Base-by-base conservation (phyloP, 805 yeast species). In the Candida hispaniensis region DNA sequence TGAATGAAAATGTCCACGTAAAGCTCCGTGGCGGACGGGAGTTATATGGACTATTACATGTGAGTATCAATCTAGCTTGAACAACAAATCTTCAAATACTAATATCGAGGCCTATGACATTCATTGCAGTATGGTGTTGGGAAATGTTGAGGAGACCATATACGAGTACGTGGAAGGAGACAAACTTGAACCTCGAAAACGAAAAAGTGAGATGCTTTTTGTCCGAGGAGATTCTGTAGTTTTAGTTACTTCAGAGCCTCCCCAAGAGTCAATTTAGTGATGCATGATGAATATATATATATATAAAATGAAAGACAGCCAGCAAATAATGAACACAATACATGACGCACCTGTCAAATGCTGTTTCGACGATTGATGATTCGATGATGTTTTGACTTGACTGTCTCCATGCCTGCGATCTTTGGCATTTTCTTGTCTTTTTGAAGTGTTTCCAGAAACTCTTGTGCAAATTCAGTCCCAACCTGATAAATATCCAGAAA, bases 201-300 rank as follows among this genome's bases (percentile, higher is more conserved):
- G 68, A 43, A 41, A 47, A 39, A 69, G 83, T 11, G 94, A 82
- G 39, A 81, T 91, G 85, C 75, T 91, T 26, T 88, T 88, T 59
- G 86, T 91, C 10, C 76, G 99, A 62, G 99, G 99, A n/a, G 98
- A 91, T 59, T 75, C 93, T 3, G 97, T 91, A 26, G 82, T 93
- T 33, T 67, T 86, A 47, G 76, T 91, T 36, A 74, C 79, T 36
- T 66, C 75, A 4, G 36, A 29, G 15, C 38, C 38, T 20, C 39
- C 30, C 10, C 27, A 38, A 32, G 27, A 24, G 38, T 14, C 18
- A 18, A 17, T 35, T 23, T n/a, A 27, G 10, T 7, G 14, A 9
- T 24, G 17, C 34, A 34, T 34, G 39, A 20, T 27, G 15, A 23
- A 29, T 28, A 19, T 26, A 26, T 17, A n/a, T n/a, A n/a, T n/a